Base-by-base conservation (phyloP, 208 protist genomes). In the Wallacemonas collosoma region DNA sequence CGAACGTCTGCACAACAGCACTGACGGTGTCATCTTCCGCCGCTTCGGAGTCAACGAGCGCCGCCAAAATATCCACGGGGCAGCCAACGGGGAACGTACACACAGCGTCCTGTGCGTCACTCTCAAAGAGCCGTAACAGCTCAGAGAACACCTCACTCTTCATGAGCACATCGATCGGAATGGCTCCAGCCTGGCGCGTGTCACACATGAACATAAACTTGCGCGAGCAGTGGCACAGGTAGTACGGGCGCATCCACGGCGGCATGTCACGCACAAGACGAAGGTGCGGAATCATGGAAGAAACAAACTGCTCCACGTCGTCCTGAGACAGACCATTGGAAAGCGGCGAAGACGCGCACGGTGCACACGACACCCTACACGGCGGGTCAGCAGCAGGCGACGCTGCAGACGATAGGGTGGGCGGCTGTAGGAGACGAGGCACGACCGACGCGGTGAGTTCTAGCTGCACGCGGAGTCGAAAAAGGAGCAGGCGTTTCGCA, bases 121-220 rank as follows among this genome's bases (percentile, higher is more conserved):
- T 95, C 71, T 95, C 90, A 76, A 91, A 97, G 73, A 98, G 83
- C 48, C 89, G 86, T 68, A 97, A 72, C 57, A 98, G 80, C 73
- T 98, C 93, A 2, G 91, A 90, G 71, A 97, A 94, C 12, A 94
- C 89, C 17, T 94, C 88, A 39, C 88, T 96, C 64, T 82, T 80
- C 85, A 98, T 94, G 70, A 96, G 77, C 11, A 72, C 72, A 44
- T 95, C 85, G 48, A 97, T 94, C 38, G 87, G 80, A 17, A 98
- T 85, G 5, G 80, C 79, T 2, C 93, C 93, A 2, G 86, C 82
- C 36, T 83, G 78, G 8, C 78, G 78, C 1, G 87, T 87, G 75
- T 98, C 95, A 68, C 93, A 95, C 87, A 97, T 97, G 72, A 98
- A 98, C 80, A 97, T 90, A 71, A 98, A 96, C 77, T 98, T 97